These are phyloP conservation scores for Sideroxylon spinosum DNA, from an alignment of 179 eudicot genomes.

Conservation along the genomic window DNA sequence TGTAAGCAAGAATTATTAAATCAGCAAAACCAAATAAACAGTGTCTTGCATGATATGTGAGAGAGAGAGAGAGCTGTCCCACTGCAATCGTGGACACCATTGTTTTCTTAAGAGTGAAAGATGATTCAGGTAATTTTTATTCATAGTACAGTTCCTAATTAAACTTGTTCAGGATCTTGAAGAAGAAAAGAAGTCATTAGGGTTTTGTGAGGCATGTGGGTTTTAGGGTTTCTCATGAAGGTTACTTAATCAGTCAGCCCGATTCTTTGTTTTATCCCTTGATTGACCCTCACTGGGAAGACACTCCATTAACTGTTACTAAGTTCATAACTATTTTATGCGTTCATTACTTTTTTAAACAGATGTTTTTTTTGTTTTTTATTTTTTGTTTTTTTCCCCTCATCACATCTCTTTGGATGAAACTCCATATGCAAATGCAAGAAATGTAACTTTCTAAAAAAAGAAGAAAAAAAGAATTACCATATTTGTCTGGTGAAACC, in stretches of 20 bases:
- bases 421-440: no score
- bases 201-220: constrained; percentile 20
- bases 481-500: neutral
- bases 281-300: neutral
- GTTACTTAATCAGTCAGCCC: neutral
- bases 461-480: neutral
- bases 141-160: neutral
- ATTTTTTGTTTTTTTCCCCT: no score
- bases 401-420: neutral
- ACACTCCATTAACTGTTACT: neutral
- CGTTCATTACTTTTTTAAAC: neutral
- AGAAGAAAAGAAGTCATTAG: constrained; percentile 14
- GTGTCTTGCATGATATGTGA: constrained; percentile 33
- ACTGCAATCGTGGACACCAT: neutral
- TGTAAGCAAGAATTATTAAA: constrained; percentile 11
- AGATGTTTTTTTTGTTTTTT: no score
- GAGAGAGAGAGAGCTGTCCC: constrained; percentile 20
- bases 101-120: neutral
- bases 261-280: neutral
- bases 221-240: constrained; percentile 15
- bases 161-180: neutral
- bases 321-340: neutral
- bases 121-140: neutral
- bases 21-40: constrained; percentile 19
- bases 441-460: neutral